phyloP scores from a whole-genome alignment of 2,329 filamentous ascomycete species.

The Dactylellina sp. region DNA sequence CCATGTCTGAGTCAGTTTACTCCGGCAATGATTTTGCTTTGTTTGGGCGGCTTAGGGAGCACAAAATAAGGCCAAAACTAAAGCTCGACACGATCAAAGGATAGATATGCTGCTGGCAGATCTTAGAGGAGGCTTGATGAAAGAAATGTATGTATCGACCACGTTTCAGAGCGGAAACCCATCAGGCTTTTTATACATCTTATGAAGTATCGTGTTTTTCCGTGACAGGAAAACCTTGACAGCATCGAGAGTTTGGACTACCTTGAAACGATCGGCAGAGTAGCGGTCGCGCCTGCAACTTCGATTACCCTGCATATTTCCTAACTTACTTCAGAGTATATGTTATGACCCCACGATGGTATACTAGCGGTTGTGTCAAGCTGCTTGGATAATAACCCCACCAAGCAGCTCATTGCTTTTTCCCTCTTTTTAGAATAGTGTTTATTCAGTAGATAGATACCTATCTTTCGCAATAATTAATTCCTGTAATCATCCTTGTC shows the following conservation, averaged over 20 bases:
- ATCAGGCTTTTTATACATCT: conserved; percentile 37
- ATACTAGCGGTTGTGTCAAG: too few relatives aligned
- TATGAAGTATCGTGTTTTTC: too few relatives aligned
- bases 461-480: too few relatives aligned
- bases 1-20: conserved; percentile 9
- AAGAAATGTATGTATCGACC: conserved; percentile 28
- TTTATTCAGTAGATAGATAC: too few relatives aligned
- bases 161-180: conserved; percentile 29
- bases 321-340: neutral
- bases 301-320: conserved; percentile 17
- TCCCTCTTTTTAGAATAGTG: too few relatives aligned
- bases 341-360: too few relatives aligned
- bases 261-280: neutral
- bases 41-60: neutral
- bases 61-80: neutral
- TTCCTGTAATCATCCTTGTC: neutral
- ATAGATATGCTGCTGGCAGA: neutral
- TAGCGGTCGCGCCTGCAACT: neutral
- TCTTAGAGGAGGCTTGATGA: conserved; percentile 23
- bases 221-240: neutral
- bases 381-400: too few relatives aligned
- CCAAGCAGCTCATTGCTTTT: too few relatives aligned
- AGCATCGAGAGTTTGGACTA: neutral
- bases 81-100: conserved; percentile 5
- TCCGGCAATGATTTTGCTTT: neutral